These are phyloP conservation scores for Apiotrichum veenhuisii DNA, from an alignment of 1,284 basidiomycete genomes.

Conservation along the genomic window DNA sequence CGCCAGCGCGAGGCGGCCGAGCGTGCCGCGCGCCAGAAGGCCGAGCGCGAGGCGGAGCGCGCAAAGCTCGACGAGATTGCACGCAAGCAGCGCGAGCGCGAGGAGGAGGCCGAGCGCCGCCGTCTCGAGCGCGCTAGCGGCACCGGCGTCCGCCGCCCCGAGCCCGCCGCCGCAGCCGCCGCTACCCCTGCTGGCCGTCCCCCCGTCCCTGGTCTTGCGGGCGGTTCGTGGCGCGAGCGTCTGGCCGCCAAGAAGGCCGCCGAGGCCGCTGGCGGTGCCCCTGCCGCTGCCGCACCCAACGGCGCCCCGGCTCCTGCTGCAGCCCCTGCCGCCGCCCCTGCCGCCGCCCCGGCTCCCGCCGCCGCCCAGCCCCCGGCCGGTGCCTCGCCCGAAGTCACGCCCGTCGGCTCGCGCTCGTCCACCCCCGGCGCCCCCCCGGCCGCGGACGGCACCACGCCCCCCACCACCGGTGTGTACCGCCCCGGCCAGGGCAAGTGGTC, in stretches of 20 bases:
- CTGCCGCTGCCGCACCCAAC: neutral
- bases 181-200: slow-evolving; percentile 32
- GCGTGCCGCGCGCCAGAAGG: slow-evolving; percentile 25
- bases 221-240: slow-evolving; percentile 40
- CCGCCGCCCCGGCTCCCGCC: slow-evolving; percentile 30
- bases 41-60: slow-evolving; percentile 63
- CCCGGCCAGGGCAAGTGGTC: slow-evolving; percentile 59
- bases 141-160: slow-evolving; percentile 22
- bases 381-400: slow-evolving; percentile 6
- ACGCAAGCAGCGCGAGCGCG: slow-evolving; percentile 63
- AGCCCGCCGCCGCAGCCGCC: slow-evolving; percentile 23
- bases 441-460: neutral
- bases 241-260: slow-evolving; percentile 21
- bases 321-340: slow-evolving; percentile 56
- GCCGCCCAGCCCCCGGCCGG: neutral
- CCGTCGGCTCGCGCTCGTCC: slow-evolving; percentile 1
- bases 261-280: slow-evolving; percentile 25
- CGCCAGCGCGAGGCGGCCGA: slow-evolving; percentile 54
- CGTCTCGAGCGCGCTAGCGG: slow-evolving; percentile 38
- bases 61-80: slow-evolving; percentile 59
- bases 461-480: slow-evolving; percentile 17
- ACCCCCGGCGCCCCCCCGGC: neutral
- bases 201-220: slow-evolving; percentile 26
- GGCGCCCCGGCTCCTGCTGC: too few species aligned
- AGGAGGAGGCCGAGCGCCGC: slow-evolving; percentile 71